Evolutionary conservation across 2,329 filamentous ascomycete genomes (phyloP).

Genomic region (Monilinia polystroma): DNA sequence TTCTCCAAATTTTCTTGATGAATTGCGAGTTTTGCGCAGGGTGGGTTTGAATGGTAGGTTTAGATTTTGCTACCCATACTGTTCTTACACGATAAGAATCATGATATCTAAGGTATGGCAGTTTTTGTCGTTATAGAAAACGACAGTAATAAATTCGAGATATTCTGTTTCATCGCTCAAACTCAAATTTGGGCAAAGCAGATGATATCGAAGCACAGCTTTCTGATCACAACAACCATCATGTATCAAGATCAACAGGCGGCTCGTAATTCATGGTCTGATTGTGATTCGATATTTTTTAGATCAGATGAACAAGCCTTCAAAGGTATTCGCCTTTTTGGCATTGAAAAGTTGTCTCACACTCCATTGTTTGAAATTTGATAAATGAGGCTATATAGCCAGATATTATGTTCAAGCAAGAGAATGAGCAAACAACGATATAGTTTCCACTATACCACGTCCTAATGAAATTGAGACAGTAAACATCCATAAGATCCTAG

Average conservation of each 20-base stretch:
- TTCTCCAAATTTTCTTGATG: not conserved
- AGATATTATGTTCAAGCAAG: not conserved
- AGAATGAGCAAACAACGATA: not conserved
- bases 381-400: not conserved
- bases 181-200: not conserved
- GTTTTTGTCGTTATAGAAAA: not conserved
- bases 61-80: not conserved
- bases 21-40: not conserved
- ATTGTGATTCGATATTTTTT: no score
- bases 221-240: no score
- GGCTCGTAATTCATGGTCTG: no score
- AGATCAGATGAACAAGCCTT: no score
- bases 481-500: not conserved
- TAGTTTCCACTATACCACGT: no score
- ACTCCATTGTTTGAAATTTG: not conserved
- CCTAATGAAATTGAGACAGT: no score
- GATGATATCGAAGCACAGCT: no score
- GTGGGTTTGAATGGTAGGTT: not conserved
- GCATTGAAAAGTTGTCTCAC: not conserved
- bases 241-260: no score
- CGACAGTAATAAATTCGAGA: not conserved
- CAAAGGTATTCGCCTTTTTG: not conserved
- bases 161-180: not conserved
- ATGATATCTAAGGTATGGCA: no score
- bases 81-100: not conserved